Percentiles rank a stretch among this genome's conserved stretches.
Conservation (phyloP, 768 basidiomycete genomes). For the Pleurotus pulmonarius region DNA sequence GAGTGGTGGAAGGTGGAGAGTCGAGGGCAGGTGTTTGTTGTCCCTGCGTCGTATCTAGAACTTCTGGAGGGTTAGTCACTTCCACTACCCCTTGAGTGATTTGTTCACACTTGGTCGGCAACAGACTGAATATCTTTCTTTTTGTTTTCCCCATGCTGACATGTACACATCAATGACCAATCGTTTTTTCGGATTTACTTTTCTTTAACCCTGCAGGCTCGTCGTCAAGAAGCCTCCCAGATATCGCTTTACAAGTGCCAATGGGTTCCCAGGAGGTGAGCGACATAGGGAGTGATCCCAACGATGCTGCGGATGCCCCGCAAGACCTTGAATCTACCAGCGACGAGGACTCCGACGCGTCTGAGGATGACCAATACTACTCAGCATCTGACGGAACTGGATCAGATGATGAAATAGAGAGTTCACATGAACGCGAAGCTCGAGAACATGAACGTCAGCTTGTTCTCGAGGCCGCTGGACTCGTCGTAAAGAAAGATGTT, state of each 20-base stretch:
- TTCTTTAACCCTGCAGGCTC: not conserved
- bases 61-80: slow-evolving; percentile 83
- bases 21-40: slow-evolving; percentile 81
- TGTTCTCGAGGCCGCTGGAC: slow-evolving; percentile 86
- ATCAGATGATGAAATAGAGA: slow-evolving; percentile 43
- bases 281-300: not conserved
- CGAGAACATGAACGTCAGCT: slow-evolving; percentile 74
- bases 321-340: not conserved
- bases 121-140: slow-evolving; percentile 81
- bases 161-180: slow-evolving; percentile 38
- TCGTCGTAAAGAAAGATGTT: slow-evolving; percentile 67
- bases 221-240: not conserved
- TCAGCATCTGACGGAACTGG: slow-evolving; percentile 23
- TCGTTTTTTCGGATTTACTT: slow-evolving; percentile 18
- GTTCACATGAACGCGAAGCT: slow-evolving; percentile 48
- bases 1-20: slow-evolving; percentile 98
- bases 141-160: slow-evolving; percentile 41
- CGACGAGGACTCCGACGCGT: not conserved
- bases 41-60: slow-evolving; percentile 90
- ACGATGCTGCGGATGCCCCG: not conserved
- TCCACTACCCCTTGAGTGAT: slow-evolving; percentile 49
- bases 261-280: not conserved
- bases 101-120: slow-evolving; percentile 52
- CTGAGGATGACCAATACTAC: slow-evolving; percentile 13
- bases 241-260: slow-evolving; percentile 2